Conservation (phyloP, 176 grass and related monocot genomes). For the Musa troglodytarum region DNA sequence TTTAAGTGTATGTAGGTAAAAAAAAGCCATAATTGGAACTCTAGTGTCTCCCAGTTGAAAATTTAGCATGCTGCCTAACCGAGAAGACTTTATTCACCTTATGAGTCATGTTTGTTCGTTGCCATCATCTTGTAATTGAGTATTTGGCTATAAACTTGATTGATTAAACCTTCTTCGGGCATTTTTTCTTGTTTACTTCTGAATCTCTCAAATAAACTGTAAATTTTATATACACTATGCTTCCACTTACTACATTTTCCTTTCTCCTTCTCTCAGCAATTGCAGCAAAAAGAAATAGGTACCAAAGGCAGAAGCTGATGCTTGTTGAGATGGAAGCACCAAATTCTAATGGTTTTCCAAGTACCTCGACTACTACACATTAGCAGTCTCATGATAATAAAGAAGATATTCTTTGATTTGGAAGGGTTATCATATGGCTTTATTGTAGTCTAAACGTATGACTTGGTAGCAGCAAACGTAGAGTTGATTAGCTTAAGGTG, state of each 20-base stretch:
- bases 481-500: neutral
- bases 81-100: too few relatives aligned
- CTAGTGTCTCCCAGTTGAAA: too few relatives aligned
- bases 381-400: neutral
- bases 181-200: neutral
- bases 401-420: neutral
- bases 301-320: conserved; percentile 88
- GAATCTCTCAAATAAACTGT: neutral
- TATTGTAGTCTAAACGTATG: neutral
- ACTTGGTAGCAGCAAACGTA: neutral
- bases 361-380: neutral
- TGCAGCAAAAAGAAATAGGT: conserved; percentile 87
- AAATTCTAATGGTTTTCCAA: conserved; percentile 43
- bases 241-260: neutral
- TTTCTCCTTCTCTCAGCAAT: conserved; percentile 49
- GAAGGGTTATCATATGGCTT: neutral
- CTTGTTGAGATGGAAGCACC: conserved; percentile 86
- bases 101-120: too few relatives aligned
- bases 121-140: too few relatives aligned
- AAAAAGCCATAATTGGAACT: too few relatives aligned
- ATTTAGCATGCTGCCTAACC: too few relatives aligned
- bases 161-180: too few relatives aligned
- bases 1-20: too few relatives aligned
- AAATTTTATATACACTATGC: neutral
- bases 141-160: too few relatives aligned